These are phyloP conservation scores for Candida silvicultrix DNA, from an alignment of 805 yeast species.

Conservation along the genomic window DNA sequence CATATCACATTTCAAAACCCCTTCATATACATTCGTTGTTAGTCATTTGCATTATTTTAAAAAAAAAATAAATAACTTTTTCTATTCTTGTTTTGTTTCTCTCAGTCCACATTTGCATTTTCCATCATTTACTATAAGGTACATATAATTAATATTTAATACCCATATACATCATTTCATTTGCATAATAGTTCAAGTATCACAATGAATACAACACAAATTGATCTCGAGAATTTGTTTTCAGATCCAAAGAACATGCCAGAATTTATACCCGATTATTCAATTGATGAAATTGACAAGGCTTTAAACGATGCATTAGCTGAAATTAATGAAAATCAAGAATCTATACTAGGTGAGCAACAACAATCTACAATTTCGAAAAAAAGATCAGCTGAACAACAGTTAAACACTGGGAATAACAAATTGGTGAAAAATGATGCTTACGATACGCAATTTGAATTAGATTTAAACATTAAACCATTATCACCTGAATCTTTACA, in stretches of 20 bases:
- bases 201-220: slow-evolving; percentile 2
- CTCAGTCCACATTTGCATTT: too few relatives aligned
- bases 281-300: slow-evolving; percentile 30
- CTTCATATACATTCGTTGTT: too few relatives aligned
- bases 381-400: not conserved
- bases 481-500: slow-evolving; percentile 31
- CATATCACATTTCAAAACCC: too few relatives aligned
- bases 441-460: not conserved
- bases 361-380: not conserved
- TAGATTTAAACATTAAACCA: slow-evolving; percentile 6
- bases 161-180: too few relatives aligned
- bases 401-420: not conserved
- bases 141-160: too few relatives aligned
- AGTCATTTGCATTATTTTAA: too few relatives aligned
- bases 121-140: too few relatives aligned
- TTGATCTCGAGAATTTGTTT: slow-evolving; percentile 10
- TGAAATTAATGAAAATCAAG: slow-evolving; percentile 8
- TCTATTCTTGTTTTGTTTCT: too few relatives aligned
- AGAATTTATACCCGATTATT: slow-evolving; percentile 3
- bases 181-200: too few relatives aligned
- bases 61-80: too few relatives aligned
- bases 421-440: not conserved
- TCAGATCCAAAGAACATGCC: slow-evolving; percentile 4
- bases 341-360: not conserved
- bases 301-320: slow-evolving; percentile 10